Evolutionary conservation across 228 moss, liverwort and hornwort species (phyloP).

Genomic region (Sphagnum fallax): DNA sequence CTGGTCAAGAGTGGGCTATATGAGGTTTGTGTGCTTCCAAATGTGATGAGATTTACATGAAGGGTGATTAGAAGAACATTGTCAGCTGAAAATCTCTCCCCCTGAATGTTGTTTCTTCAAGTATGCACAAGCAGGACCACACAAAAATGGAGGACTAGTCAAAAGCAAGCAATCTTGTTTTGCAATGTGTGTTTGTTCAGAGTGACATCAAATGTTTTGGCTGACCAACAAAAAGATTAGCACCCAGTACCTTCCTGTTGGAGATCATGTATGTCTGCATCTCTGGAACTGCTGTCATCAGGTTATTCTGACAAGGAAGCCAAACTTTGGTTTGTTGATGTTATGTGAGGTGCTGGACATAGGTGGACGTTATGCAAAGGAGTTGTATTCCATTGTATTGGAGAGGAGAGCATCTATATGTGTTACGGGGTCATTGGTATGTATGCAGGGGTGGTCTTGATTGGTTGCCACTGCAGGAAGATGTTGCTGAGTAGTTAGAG

Average conservation of each 20-base stretch:
- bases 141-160: too few relatives aligned
- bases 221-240: neutral
- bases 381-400: constrained; percentile 96
- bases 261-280: neutral
- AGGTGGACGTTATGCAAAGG: constrained; percentile 88
- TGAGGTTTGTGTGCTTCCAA: constrained; percentile 55
- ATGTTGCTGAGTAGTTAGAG: constrained; percentile 91
- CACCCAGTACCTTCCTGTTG: neutral
- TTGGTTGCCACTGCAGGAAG: constrained; percentile 96
- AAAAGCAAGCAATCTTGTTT: too few relatives aligned
- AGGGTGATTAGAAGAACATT: too few relatives aligned
- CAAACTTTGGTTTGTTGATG: neutral
- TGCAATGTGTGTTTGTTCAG: too few relatives aligned
- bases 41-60: neutral
- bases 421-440: constrained; percentile 96
- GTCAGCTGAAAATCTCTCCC: too few relatives aligned
- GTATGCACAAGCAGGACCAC: too few relatives aligned
- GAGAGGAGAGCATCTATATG: constrained; percentile 94
- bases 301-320: neutral
- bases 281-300: neutral
- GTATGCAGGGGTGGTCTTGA: constrained; percentile 93
- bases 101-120: too few relatives aligned
- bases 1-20: constrained; percentile 92
- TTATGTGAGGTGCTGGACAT: neutral
- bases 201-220: too few relatives aligned